These are phyloP conservation scores for Yueomyces sinensis DNA, from an alignment of 805 yeast genomes.

Conservation along the genomic window DNA sequence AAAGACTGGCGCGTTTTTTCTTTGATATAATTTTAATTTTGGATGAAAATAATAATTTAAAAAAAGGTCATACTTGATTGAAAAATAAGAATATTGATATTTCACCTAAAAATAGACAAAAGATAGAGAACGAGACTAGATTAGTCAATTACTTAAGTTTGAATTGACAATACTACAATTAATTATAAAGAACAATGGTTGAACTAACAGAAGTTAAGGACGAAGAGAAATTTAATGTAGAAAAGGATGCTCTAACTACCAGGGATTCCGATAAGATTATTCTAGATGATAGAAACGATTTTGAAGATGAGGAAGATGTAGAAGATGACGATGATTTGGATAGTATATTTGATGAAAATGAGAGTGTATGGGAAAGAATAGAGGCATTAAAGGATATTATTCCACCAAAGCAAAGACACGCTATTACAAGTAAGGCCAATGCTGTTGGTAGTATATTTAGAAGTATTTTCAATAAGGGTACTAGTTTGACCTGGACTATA, in stretches of 20 bases:
- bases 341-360: slow-evolving; percentile 67
- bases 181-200: slow-evolving; percentile 20
- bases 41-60: too few relatives aligned
- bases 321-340: slow-evolving; percentile 40
- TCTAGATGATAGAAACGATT: slow-evolving; percentile 24
- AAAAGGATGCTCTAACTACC: slow-evolving; percentile 32
- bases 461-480: slow-evolving; percentile 44
- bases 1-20: too few relatives aligned
- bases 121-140: too few relatives aligned
- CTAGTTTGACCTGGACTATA: slow-evolving; percentile 71
- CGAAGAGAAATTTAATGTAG: slow-evolving; percentile 38
- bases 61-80: too few relatives aligned
- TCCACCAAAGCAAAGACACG: slow-evolving; percentile 72
- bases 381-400: slow-evolving; percentile 84
- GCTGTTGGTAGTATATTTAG: slow-evolving; percentile 29
- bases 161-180: too few relatives aligned
- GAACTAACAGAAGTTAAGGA: slow-evolving; percentile 24
- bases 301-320: slow-evolving; percentile 29
- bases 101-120: too few relatives aligned
- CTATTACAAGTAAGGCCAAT: slow-evolving; percentile 24
- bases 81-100: too few relatives aligned
- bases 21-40: too few relatives aligned
- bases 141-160: too few relatives aligned
- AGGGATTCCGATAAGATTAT: slow-evolving; percentile 9
- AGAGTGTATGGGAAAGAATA: slow-evolving; percentile 76